These are phyloP conservation scores for Alternaria infectoria DNA, from an alignment of 2,329 filamentous ascomycete species.

Conservation along the genomic window DNA sequence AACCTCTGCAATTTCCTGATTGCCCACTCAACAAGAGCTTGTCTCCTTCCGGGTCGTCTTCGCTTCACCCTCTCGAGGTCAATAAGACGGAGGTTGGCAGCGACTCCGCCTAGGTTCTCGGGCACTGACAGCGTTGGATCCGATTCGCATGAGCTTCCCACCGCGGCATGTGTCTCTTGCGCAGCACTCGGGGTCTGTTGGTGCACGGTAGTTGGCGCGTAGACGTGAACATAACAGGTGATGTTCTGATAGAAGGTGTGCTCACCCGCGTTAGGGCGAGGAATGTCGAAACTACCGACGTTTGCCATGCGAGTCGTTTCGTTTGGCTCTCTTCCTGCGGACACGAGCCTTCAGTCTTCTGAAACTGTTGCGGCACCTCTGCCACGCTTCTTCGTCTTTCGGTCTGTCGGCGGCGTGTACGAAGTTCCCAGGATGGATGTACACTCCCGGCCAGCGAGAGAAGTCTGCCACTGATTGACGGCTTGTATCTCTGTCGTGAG, in stretches of 20 bases:
- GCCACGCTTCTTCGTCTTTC: constrained; percentile 27
- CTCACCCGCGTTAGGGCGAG: constrained; percentile 3
- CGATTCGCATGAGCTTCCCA: background rate
- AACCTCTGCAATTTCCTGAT: constrained; percentile 9
- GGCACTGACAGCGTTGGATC: background rate
- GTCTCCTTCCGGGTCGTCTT: constrained; percentile 7
- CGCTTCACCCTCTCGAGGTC: background rate
- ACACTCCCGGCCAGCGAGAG: constrained; percentile 27
- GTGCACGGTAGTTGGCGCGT: constrained; percentile 17
- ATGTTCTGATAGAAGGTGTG: constrained; percentile 7
- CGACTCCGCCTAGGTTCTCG: background rate
- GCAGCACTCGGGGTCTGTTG: background rate
- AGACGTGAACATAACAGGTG: constrained; percentile 17
- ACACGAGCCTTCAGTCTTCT: constrained; percentile 15
- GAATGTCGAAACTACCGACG: constrained; percentile 9
- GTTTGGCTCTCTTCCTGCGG: background rate
- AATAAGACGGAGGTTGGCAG: background rate
- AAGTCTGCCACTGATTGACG: constrained; percentile 18
- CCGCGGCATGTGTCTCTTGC: background rate
- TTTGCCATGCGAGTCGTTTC: constrained; percentile 8
- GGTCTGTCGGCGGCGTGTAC: constrained; percentile 13
- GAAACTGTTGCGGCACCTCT: constrained; percentile 22
- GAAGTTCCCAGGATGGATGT: constrained; percentile 34
- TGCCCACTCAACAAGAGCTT: constrained; percentile 13
- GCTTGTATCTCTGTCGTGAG: too few species aligned